phyloP scores from a whole-genome alignment of 73 alveolate species.

The Paramecium bursaria region DNA sequence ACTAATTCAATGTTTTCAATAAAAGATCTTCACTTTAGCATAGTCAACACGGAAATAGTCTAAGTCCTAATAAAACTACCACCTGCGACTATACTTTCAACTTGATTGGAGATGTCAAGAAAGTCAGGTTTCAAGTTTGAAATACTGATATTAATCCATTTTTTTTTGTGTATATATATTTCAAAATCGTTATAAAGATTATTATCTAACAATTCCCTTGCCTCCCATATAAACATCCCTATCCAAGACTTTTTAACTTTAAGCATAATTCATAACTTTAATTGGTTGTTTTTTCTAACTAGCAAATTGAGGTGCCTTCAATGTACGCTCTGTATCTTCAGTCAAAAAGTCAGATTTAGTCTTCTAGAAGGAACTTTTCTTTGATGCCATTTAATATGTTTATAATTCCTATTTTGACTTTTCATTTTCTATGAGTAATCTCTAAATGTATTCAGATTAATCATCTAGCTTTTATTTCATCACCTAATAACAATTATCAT shows the following conservation, averaged over 20 bases:
- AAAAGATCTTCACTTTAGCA: too few species aligned
- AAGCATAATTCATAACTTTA: conserved; percentile 14
- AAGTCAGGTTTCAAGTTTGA: background rate
- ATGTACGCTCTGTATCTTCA: conserved; percentile 38
- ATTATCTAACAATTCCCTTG: background rate
- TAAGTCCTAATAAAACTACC: too few species aligned
- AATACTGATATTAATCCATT: too few species aligned
- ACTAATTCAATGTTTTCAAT: too few species aligned
- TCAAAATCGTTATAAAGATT: conserved; percentile 53
- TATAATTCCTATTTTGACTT: conserved; percentile 17
- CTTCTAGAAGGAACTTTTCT: too few species aligned
- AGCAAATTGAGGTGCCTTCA: background rate
- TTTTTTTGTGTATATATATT: too few species aligned
- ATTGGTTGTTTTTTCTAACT: background rate
- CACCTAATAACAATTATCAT: conserved; percentile 42
- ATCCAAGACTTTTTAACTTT: background rate
- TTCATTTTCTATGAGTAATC: conserved; percentile 33
- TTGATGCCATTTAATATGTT: too few species aligned
- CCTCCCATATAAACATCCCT: conserved; percentile 41
- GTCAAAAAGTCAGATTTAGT: conserved; percentile 13
- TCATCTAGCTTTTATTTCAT: conserved; percentile 49
- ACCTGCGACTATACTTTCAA: background rate
- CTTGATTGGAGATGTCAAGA: conserved; percentile 9
- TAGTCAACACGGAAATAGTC: too few species aligned
- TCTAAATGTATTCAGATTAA: conserved; percentile 20